Conservation (phyloP, 73 alveolate genomes). For the Tetrahymena borealis region DNA sequence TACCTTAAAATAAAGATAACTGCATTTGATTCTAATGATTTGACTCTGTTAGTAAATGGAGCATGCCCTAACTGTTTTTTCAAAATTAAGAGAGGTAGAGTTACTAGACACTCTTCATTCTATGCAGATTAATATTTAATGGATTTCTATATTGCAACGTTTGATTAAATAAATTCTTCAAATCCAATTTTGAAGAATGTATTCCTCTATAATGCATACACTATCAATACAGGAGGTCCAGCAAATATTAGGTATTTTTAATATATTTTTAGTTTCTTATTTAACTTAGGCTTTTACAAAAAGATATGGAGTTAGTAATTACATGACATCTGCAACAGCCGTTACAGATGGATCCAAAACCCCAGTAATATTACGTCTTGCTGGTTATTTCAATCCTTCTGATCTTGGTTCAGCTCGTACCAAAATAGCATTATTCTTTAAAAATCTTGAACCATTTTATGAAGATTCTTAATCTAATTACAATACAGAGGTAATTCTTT, state of each 20-base stretch:
- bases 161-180: conserved; percentile 23
- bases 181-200: conserved; percentile 17
- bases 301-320: conserved; percentile 20
- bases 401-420: conserved; percentile 26
- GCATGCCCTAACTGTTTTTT: neutral
- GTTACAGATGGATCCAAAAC: conserved; percentile 2
- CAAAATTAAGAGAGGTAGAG: neutral
- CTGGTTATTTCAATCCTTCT: conserved; percentile 18
- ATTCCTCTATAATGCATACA: conserved; percentile 19
- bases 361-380: conserved; percentile 7
- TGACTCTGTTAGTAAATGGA: neutral
- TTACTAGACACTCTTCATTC: conserved; percentile 4
- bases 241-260: neutral
- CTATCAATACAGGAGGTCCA: conserved; percentile 11
- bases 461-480: neutral
- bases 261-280: neutral
- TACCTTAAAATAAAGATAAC: neutral
- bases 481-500: neutral
- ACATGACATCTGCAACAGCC: neutral
- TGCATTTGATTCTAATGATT: neutral
- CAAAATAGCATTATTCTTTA: conserved; percentile 11
- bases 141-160: conserved; percentile 30
- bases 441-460: conserved; percentile 18
- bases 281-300: neutral
- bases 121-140: conserved; percentile 35